Evolutionary conservation across 306 rosid genomes (phyloP), one percentile per base, ranked within the genome.

Genomic region (Oemleria cerasiformis): DNA sequence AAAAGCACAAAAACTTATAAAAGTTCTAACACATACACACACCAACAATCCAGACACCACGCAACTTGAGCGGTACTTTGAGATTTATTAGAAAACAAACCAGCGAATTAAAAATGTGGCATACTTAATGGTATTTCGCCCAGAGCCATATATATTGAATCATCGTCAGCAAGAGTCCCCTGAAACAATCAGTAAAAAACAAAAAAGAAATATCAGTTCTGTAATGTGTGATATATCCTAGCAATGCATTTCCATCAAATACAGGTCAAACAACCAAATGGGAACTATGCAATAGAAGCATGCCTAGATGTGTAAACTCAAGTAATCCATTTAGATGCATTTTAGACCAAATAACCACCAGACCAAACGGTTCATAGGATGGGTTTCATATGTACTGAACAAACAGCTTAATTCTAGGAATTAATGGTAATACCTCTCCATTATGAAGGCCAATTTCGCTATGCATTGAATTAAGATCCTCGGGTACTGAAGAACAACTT

Each of bases 51-150:
- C 81, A 76, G 74, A 77, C 79, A 84, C 49, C 75, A 49, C 68
- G 63, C 62, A 82, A 49, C 30, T 70, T 61, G 68, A 77, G 63
- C 68, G 3, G 36, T 56, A 73, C 39, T 41, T 41, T 63, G 73
- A 63, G 49, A 73, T 80, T 63, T 72, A 81, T 54, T 78, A 71
- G 65, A 75, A 84, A 88, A 79, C 71, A 82, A 73, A 64, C 63
- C 78, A 83, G 76, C 62, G 83, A 83, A 71, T 76, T 80, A 88
- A 87, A 71, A 68, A 71, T 72, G 79, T 47, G 76, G 78, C 96
- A 70, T 94, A 91, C 98, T 91, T 83, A 94, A 78, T 81, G 88
- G 96, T 85, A 89, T 89, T 89, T 94, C 98, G 71, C 88, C 98
- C 44, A 94, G 92, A 10, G 98, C 90, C 97, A 91, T 94, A 72